A percentile compares a stretch with the other conserved stretches of the same genome.
These are phyloP conservation scores for Lenzites betulinus DNA, from an alignment of 768 basidiomycete species.

Conservation along the genomic window DNA sequence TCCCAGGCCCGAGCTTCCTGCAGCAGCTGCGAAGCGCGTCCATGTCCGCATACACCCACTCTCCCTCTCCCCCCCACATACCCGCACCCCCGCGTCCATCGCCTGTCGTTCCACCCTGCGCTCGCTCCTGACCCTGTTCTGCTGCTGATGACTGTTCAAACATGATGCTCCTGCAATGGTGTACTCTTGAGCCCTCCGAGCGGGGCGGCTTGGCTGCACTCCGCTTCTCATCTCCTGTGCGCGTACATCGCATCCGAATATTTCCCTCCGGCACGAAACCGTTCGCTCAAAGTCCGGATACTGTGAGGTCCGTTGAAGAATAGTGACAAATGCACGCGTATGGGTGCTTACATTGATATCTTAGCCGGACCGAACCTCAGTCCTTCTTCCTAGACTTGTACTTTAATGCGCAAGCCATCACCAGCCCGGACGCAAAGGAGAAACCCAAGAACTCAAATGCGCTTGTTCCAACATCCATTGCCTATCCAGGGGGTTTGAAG, in stretches of 20 bases:
- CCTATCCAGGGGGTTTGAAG: slow-evolving; percentile 67
- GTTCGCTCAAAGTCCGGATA: slow-evolving; percentile 59
- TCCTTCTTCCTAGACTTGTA: slow-evolving; percentile 75
- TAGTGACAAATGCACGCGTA: neutral
- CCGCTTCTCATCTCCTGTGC: slow-evolving; percentile 68
- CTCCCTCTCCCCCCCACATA: neutral
- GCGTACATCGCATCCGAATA: slow-evolving; percentile 65
- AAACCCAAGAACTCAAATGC: slow-evolving; percentile 70
- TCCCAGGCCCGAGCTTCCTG: neutral
- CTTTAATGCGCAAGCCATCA: slow-evolving; percentile 67
- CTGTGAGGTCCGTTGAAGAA: slow-evolving; percentile 35
- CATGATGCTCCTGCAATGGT: slow-evolving; percentile 64
- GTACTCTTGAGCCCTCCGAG: slow-evolving; percentile 58
- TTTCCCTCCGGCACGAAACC: slow-evolving; percentile 68
- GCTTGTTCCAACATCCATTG: slow-evolving; percentile 68
- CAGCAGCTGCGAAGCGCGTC: neutral
- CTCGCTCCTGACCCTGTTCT: neutral
- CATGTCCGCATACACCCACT: neutral
- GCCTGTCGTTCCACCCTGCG: neutral
- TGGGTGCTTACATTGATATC: slow-evolving; percentile 13
- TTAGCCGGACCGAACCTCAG: slow-evolving; percentile 68
- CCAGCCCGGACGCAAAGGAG: slow-evolving; percentile 48
- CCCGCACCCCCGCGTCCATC: neutral
- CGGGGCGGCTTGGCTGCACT: slow-evolving; percentile 64
- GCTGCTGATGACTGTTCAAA: neutral